A percentile compares a stretch with the other conserved stretches of the same genome.
These are phyloP conservation scores for Saccharata proteae DNA, from an alignment of 2,329 filamentous ascomycete genomes.

Conservation along the genomic window DNA sequence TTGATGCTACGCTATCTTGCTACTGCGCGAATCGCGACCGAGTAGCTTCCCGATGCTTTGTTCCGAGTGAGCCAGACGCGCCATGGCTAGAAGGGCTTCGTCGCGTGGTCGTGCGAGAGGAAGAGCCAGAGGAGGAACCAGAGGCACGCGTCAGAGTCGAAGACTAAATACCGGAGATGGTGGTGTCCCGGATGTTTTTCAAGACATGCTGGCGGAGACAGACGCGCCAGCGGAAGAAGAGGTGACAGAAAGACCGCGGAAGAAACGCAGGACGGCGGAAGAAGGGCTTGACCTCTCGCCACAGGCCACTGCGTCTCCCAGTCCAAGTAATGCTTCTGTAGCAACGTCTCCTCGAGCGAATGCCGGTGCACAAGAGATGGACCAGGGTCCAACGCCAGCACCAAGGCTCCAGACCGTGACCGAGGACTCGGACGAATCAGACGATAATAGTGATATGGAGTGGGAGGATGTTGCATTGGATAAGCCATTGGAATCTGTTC, in stretches of 20 bases:
- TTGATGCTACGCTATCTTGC: too few relatives aligned
- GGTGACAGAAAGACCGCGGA: constrained; percentile 23
- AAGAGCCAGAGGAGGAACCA: too few relatives aligned
- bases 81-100: too few relatives aligned
- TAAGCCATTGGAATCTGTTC: constrained; percentile 12
- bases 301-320: constrained; percentile 1
- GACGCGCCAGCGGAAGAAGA: constrained; percentile 20
- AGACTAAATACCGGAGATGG: too few relatives aligned
- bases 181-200: constrained; percentile 31
- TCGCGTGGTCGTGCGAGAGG: too few relatives aligned
- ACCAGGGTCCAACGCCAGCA: too few relatives aligned
- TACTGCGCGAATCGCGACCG: too few relatives aligned
- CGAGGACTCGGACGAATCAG: constrained; percentile 43
- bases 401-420: constrained; percentile 26
- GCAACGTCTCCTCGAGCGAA: constrained; percentile 9
- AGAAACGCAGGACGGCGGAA: constrained; percentile 17
- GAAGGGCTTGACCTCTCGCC: background rate
- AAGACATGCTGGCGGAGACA: constrained; percentile 34
- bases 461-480: constrained; percentile 47
- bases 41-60: too few relatives aligned
- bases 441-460: constrained; percentile 42
- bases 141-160: too few relatives aligned
- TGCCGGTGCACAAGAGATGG: too few relatives aligned
- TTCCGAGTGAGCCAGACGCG: too few relatives aligned
- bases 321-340: constrained; percentile 19